Evolutionary conservation across 352 stramenopile species (phyloP).

Genomic region (Elongisporangium prolatum): DNA sequence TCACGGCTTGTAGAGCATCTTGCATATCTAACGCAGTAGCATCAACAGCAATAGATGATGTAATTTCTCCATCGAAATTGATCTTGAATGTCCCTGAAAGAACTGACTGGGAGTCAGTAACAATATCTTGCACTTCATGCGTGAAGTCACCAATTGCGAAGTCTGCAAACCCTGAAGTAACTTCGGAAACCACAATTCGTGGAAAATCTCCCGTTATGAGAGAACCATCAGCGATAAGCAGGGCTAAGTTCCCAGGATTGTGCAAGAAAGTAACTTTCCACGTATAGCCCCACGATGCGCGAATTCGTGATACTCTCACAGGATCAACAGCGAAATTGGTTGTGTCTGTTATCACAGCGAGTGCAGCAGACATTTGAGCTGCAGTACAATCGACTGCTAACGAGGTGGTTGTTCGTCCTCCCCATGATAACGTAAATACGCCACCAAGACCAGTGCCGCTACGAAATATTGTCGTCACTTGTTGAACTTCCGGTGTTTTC

Average conservation of each 20-base stretch:
- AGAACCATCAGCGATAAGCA: conserved; percentile 75
- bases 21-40: conserved; percentile 88
- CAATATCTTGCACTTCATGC: conserved; percentile 92
- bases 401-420: conserved; percentile 59
- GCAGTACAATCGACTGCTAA: conserved; percentile 71
- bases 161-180: conserved; percentile 74
- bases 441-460: conserved; percentile 65
- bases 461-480: conserved; percentile 65
- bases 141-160: conserved; percentile 92
- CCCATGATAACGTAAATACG: conserved; percentile 92
- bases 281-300: conserved; percentile 80
- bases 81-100: conserved; percentile 86
- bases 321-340: conserved; percentile 68
- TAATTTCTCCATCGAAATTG: conserved; percentile 87
- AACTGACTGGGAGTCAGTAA: conserved; percentile 41
- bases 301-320: conserved; percentile 58
- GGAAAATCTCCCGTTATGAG: conserved; percentile 88
- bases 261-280: conserved; percentile 92
- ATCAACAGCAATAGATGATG: conserved; percentile 58
- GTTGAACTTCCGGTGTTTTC: conserved; percentile 89
- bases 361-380: conserved; percentile 62
- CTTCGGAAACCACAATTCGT: conserved; percentile 73
- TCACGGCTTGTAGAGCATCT: conserved; percentile 55
- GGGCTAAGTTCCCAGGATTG: conserved; percentile 83
- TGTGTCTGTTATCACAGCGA: conserved; percentile 78